Evolutionary conservation across 495 filamentous ascomycete genomes (phyloP).

Genomic region (Alectoria sarmentosa): DNA sequence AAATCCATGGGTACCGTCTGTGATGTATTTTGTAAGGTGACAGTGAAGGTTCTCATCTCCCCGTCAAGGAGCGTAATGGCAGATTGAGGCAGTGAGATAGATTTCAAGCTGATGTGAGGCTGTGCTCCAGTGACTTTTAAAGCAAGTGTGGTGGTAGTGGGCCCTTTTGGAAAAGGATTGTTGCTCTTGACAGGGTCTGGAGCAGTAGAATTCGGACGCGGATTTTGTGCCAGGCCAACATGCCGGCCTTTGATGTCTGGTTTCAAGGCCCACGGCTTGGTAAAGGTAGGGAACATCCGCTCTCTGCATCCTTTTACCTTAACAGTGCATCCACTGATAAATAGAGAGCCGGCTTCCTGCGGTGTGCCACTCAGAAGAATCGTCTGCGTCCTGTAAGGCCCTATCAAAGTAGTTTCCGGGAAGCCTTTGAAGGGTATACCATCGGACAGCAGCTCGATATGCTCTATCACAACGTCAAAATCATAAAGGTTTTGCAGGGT

Average conservation of each 20-base stretch:
- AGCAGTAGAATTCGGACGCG: slow-evolving; percentile 52
- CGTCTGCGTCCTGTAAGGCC: slow-evolving; percentile 73
- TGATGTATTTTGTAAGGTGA: slow-evolving; percentile 76
- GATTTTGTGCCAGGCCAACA: slow-evolving; percentile 43
- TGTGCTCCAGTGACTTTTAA: slow-evolving; percentile 71
- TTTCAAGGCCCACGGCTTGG: slow-evolving; percentile 64
- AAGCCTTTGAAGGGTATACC: slow-evolving; percentile 62
- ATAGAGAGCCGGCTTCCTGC: slow-evolving; percentile 55
- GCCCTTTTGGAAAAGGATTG: slow-evolving; percentile 26
- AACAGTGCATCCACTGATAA: slow-evolving; percentile 70
- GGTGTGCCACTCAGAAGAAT: slow-evolving; percentile 65
- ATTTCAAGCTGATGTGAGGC: slow-evolving; percentile 67
- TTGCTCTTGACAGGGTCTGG: slow-evolving; percentile 33
- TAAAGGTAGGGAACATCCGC: slow-evolving; percentile 77
- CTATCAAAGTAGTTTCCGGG: slow-evolving; percentile 58
- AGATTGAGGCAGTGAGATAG: slow-evolving; percentile 71
- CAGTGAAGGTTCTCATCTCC: slow-evolving; percentile 65
- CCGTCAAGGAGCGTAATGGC: slow-evolving; percentile 90
- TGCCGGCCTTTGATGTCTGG: slow-evolving; percentile 48
- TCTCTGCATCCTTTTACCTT: slow-evolving; percentile 75
- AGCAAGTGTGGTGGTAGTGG: slow-evolving; percentile 38
- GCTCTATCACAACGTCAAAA: slow-evolving; percentile 83
- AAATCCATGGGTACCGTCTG: slow-evolving; percentile 66
- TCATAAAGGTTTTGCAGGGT: slow-evolving; percentile 92
- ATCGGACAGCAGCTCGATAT: slow-evolving; percentile 63